These are phyloP conservation scores for Colletotrichum brevisporum DNA, from an alignment of 2,329 filamentous ascomycete species.

Conservation along the genomic window DNA sequence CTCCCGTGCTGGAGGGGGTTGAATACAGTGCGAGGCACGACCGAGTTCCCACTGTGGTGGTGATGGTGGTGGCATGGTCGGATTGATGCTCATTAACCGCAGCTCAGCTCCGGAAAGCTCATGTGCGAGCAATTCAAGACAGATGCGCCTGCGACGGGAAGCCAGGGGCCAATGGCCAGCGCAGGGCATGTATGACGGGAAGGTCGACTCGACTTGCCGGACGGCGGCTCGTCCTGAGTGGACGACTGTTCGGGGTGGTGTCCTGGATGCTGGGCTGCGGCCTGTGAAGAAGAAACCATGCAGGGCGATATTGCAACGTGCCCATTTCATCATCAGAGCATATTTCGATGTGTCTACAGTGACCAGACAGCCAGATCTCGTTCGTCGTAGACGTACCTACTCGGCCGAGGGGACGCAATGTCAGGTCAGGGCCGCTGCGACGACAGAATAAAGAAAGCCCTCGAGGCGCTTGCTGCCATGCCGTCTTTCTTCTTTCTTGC, in stretches of 20 bases:
- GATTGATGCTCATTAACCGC: too few relatives aligned
- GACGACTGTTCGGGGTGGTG: constrained; percentile 5
- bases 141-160: constrained; percentile 3
- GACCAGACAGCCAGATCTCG: too few relatives aligned
- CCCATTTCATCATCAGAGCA: constrained; percentile 12
- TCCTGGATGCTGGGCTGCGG: constrained; percentile 15
- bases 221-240: constrained; percentile 10
- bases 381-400: neutral
- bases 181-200: constrained; percentile 2
- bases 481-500: constrained; percentile 18
- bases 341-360: neutral
- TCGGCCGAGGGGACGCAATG: constrained; percentile 3
- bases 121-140: constrained; percentile 16
- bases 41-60: neutral
- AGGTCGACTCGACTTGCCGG: constrained; percentile 22
- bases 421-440: constrained; percentile 1
- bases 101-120: neutral
- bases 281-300: constrained; percentile 25
- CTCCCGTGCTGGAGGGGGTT: neutral
- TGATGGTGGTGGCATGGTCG: too few relatives aligned
- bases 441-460: neutral
- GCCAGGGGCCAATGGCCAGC: constrained; percentile 4
- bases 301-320: constrained; percentile 7
- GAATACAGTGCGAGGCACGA: neutral
- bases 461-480: constrained; percentile 17